phyloP scores from a whole-genome alignment of 208 protist species.

The Leishmania turanica region DNA sequence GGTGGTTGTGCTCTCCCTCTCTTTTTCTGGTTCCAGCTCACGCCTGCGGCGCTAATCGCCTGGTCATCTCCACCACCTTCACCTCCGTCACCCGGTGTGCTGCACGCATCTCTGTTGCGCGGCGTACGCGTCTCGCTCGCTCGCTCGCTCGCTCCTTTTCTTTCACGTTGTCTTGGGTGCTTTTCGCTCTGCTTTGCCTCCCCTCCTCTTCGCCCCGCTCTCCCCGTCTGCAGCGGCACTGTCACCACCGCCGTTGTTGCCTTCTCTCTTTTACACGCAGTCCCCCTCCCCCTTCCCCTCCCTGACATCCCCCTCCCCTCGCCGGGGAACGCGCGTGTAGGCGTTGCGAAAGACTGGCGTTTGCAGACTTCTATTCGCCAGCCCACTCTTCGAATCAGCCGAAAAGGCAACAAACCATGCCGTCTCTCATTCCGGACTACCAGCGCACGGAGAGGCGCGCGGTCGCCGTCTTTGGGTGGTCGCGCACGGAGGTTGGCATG shows the following conservation, averaged over 20 bases:
- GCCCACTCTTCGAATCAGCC: background rate
- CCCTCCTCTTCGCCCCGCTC: background rate
- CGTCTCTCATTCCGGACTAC: constrained; percentile 39
- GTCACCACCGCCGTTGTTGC: background rate
- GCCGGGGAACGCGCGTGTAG: background rate
- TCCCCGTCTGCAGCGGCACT: background rate
- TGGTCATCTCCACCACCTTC: background rate
- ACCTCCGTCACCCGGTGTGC: background rate
- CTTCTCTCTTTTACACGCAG: background rate
- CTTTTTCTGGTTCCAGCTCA: background rate
- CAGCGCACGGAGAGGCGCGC: constrained; percentile 33
- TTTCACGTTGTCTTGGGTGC: background rate
- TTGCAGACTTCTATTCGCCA: background rate
- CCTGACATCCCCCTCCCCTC: background rate
- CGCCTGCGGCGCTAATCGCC: background rate
- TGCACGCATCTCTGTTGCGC: background rate
- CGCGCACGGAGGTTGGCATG: constrained; percentile 47
- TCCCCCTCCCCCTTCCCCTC: background rate
- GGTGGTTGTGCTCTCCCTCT: background rate
- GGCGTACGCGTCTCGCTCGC: background rate
- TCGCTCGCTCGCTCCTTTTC: background rate
- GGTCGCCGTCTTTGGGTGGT: constrained; percentile 72
- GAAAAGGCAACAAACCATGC: constrained; percentile 3
- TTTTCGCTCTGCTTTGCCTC: background rate
- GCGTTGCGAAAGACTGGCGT: background rate